Percentiles rank a stretch among this genome's conserved stretches.
phyloP scores from a whole-genome alignment of 2,329 filamentous ascomycete genomes.

The Aureobasidium sp. region DNA sequence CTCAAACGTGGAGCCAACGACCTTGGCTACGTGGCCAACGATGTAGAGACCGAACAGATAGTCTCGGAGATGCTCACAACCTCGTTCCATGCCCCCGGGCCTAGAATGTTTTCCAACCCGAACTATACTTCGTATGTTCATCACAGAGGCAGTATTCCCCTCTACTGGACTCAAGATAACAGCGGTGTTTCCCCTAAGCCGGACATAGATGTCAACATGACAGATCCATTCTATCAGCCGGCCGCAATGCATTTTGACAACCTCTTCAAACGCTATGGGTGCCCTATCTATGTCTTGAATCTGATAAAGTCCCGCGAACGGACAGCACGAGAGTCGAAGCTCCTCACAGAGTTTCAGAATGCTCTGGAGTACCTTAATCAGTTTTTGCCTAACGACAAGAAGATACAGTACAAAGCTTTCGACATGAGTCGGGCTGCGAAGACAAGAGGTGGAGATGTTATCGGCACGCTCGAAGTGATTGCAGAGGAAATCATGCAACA shows the following conservation, averaged over 20 bases:
- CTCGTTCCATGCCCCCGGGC: constrained; percentile 88
- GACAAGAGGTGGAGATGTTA: constrained; percentile 83
- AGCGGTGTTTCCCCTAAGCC: constrained; percentile 94
- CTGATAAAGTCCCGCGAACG: constrained; percentile 80
- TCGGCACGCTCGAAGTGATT: constrained; percentile 81
- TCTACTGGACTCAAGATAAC: constrained; percentile 96
- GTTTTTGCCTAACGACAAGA: constrained; percentile 74
- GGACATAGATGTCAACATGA: constrained; percentile 88
- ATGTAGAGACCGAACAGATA: constrained; percentile 98
- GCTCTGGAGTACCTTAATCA: constrained; percentile 91
- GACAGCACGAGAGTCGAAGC: constrained; percentile 82
- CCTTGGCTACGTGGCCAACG: constrained; percentile 90
- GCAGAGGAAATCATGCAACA: constrained; percentile 77
- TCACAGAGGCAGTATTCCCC: constrained; percentile 89
- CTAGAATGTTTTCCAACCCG: constrained; percentile 76
- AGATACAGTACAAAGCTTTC: constrained; percentile 91
- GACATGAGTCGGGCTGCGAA: constrained; percentile 98
- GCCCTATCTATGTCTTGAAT: constrained; percentile 86
- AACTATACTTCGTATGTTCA: constrained; percentile 95
- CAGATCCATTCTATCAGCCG: constrained; percentile 91
- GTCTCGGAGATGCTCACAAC: constrained; percentile 91
- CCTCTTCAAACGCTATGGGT: constrained; percentile 85
- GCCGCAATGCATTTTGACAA: constrained; percentile 94
- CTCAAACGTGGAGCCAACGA: constrained; percentile 94
- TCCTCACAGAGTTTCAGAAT: constrained; percentile 78